Evolutionary conservation across 371 early-diverging fungal genomes (phyloP).

Genomic region (Circinella umbellata): DNA sequence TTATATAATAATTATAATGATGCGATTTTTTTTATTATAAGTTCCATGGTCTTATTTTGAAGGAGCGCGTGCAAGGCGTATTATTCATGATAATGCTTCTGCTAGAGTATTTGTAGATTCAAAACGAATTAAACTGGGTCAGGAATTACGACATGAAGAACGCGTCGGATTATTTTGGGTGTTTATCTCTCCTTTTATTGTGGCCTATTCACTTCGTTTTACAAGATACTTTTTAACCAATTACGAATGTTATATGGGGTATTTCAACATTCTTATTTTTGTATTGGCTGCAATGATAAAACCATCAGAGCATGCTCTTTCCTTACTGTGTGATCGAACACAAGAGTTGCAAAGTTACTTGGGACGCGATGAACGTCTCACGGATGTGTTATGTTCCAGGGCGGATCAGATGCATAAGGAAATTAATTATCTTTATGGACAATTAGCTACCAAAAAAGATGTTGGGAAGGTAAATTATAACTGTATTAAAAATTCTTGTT

Average conservation of each 20-base stretch:
- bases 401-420: constrained; percentile 53
- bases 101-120: constrained; percentile 22
- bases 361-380: constrained; percentile 30
- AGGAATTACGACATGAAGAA: constrained; percentile 61
- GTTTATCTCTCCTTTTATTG: constrained; percentile 61
- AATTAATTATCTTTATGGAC: constrained; percentile 48
- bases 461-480: constrained; percentile 35
- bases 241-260: constrained; percentile 60
- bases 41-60: constrained; percentile 68
- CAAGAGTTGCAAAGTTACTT: constrained; percentile 55
- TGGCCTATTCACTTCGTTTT: constrained; percentile 61
- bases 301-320: constrained; percentile 55
- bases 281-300: constrained; percentile 64
- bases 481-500: not conserved
- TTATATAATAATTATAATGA: not conserved
- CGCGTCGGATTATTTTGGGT: constrained; percentile 58
- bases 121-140: constrained; percentile 33
- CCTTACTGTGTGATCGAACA: constrained; percentile 56
- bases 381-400: constrained; percentile 44
- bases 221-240: constrained; percentile 60
- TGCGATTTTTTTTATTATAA: constrained; percentile 21
- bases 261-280: constrained; percentile 64
- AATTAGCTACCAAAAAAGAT: constrained; percentile 56
- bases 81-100: constrained; percentile 23
- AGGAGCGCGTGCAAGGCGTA: constrained; percentile 54